Base-by-base conservation (phyloP, 257 asterid species). In the Petunia axillaris region DNA sequence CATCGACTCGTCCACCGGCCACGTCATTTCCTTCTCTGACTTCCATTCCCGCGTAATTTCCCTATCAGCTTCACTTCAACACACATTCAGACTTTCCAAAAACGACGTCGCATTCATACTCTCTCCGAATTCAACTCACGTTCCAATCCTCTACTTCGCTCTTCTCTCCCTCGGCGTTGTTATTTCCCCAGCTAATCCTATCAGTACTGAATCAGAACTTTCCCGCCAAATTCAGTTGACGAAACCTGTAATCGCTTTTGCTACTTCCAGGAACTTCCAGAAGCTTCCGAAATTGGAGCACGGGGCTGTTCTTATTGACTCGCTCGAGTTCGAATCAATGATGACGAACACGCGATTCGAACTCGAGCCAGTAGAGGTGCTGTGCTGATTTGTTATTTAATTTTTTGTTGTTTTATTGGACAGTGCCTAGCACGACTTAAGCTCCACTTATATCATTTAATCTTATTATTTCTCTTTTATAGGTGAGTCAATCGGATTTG, bases 71-170 rank as follows among this genome's bases (percentile, higher is more conserved):
- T 85, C 86, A 3, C 86, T 90, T 11, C 86, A 83, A 67, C 14
- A 78, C 11, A 48, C 38, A 6, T 4, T 78, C 38, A 82, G 82
- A 50, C 82, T 90, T 44, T 76, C 84, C n/a, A 81, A 67, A 15
- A 84, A 80, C 39, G 89, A 86, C n/a, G 88, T 82, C 40, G 88
- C 88, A 2, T 83, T 83, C 14, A 62, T 89, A 55, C 84, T 90
- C 25, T 81, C 90, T 13, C 82, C 91, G 3, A 89, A 82, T 55
- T 85, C 87, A 70, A 73, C 77, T 59, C 58, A 82, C 48, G 41
- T 89, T 13, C 90, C 88, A 1, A 40, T 89, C 77, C 86, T 89
- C 77, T 87, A 89, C 73, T 81, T 89, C 79, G 82, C 93, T 16
- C 91, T 90, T 14, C 84, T 87, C 16, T 86, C 87, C 58, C 81